Base-by-base conservation (phyloP, 495 filamentous ascomycete species). In the Glonium stellatum region DNA sequence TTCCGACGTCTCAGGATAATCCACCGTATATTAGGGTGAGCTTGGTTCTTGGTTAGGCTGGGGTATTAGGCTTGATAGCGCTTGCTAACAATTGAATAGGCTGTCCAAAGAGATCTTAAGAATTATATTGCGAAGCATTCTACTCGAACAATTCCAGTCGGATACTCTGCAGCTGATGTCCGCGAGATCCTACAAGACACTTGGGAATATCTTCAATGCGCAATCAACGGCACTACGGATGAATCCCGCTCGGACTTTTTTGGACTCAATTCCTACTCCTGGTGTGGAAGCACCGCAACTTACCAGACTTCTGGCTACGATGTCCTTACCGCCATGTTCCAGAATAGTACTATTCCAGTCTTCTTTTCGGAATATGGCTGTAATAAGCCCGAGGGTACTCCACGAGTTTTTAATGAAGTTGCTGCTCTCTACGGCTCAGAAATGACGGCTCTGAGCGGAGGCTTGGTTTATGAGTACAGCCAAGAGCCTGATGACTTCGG, bases 321-420 rank as follows among this genome's bases (percentile, higher is more conserved):
- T 70, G 72, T 76, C 13, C 78, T 97, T 4, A 83, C 88, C 44
- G 70, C 76, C 9, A 80, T 85, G 67, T 95, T 97, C 77, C 71
- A 72, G 54, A 81, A 81, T 62, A 84, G 82, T 56, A 85, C 85
- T 34, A 79, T 96, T 55, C 92, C 92, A 21, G 81, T 97, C 56
- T 96, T 97, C 83, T 96, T 95, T 80, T 92, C 88, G 66, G 93
- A 98, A 75, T 97, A 88, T 61, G 93, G 93, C 61, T 98, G 93
- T 81, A 97, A 96, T 80, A 76, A 80, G 23, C 83, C 86, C 31
- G 13, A 27, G 21, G 58, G 37, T 18, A 73, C 75, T 39, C 91
- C 92, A 18, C 88, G 93, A 69, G 63, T 82, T 61, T 97, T 96
- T 78, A 84, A 82, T 61, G 92, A 97, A 72, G 87, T 96, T 15